Percentiles rank a stretch among this genome's conserved stretches.
Evolutionary conservation across 805 yeast genomes (phyloP).

Genomic region (Jamesozyma lodderae): DNA sequence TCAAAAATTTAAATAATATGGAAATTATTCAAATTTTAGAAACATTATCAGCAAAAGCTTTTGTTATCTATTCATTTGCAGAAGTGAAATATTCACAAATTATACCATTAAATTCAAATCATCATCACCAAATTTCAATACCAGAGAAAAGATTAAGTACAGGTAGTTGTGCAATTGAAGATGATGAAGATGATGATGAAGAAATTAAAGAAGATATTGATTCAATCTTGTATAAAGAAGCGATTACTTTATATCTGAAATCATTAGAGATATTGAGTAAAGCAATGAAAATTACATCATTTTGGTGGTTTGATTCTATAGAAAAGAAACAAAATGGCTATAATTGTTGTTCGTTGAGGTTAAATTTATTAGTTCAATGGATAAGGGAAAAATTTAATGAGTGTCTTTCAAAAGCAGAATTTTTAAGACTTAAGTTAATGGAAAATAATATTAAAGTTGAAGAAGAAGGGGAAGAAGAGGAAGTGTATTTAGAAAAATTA

Average conservation of each 20-base stretch:
- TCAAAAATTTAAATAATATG: slow-evolving; percentile 9
- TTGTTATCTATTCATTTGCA: slow-evolving; percentile 80
- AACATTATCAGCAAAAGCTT: slow-evolving; percentile 77
- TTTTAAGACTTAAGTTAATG: slow-evolving; percentile 47
- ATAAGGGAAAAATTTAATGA: slow-evolving; percentile 83
- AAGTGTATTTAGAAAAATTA: slow-evolving; percentile 67
- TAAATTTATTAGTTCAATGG: slow-evolving; percentile 81
- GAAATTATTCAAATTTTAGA: slow-evolving; percentile 46
- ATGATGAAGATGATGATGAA: slow-evolving; percentile 22
- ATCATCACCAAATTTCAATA: not conserved
- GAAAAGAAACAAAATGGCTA: slow-evolving; percentile 23
- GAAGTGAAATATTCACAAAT: slow-evolving; percentile 84
- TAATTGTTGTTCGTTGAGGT: slow-evolving; percentile 30
- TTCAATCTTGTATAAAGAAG: slow-evolving; percentile 59
- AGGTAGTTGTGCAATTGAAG: slow-evolving; percentile 31
- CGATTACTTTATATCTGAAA: slow-evolving; percentile 76
- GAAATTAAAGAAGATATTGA: not conserved
- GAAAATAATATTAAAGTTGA: slow-evolving; percentile 6
- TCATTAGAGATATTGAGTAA: slow-evolving; percentile 71
- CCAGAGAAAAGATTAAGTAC: slow-evolving; percentile 17
- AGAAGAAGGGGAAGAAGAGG: slow-evolving; percentile 9
- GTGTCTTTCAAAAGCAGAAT: slow-evolving; percentile 80
- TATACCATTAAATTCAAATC: slow-evolving; percentile 47
- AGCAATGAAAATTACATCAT: slow-evolving; percentile 79
- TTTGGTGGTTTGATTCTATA: slow-evolving; percentile 70